A percentile compares a stretch with the other conserved stretches of the same genome.
phyloP scores from a whole-genome alignment of 2,329 filamentous ascomycete genomes.

The Hirsutella minnesotensis region DNA sequence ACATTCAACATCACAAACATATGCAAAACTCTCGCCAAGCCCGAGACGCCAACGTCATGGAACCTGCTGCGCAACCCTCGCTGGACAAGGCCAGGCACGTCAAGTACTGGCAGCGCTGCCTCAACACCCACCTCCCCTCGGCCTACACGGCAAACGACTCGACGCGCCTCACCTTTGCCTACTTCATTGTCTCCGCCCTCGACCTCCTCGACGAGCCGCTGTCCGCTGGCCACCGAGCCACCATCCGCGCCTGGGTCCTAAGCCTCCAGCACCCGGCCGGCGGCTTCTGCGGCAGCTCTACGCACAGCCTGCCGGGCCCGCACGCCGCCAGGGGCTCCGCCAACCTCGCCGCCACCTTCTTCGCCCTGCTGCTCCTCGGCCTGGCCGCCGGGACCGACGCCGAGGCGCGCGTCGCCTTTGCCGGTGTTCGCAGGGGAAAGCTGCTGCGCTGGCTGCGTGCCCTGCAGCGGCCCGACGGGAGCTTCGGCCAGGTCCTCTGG shows the following conservation, averaged over 20 bases:
- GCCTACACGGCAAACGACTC: constrained; percentile 83
- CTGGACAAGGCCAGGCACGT: constrained; percentile 59
- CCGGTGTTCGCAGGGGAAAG: constrained; percentile 52
- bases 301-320: constrained; percentile 31
- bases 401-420: constrained; percentile 33
- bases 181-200: constrained; percentile 77
- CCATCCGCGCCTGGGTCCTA: constrained; percentile 66
- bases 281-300: constrained; percentile 81
- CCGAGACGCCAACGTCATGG: no score
- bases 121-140: constrained; percentile 67
- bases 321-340: constrained; percentile 39
- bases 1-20: no score
- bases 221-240: constrained; percentile 28
- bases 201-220: constrained; percentile 62
- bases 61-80: constrained; percentile 6
- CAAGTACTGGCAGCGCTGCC: constrained; percentile 86
- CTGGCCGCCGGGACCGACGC: constrained; percentile 29
- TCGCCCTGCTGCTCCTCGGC: constrained; percentile 67
- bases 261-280: constrained; percentile 74
- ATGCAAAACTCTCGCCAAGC: no score
- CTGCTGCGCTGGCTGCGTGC: constrained; percentile 63
- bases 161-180: constrained; percentile 78
- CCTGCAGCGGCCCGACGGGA: constrained; percentile 74
- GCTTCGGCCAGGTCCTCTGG: constrained; percentile 75
- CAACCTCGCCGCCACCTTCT: constrained; percentile 80